Evolutionary conservation across 768 basidiomycete species (phyloP), one percentile per base, ranked within the genome.

Genomic region (Boletus bicolor): DNA sequence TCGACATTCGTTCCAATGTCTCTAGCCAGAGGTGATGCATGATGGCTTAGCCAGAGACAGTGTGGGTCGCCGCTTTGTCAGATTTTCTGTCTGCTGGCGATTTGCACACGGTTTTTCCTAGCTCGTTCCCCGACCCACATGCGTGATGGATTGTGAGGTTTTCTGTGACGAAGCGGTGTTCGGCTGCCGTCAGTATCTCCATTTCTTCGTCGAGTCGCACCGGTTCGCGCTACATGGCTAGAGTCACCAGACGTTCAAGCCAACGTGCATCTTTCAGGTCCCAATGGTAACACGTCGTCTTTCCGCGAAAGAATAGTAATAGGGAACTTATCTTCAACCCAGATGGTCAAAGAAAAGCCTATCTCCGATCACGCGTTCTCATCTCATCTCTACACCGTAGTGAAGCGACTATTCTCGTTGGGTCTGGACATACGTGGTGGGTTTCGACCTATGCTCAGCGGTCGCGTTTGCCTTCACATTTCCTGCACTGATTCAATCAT

Each of bases 331-430:
- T 24, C 55, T 44, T 24, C 7, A 15, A 38, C 47, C n/a, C 35
- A 34, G 52, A 32, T 56, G 48, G 56, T 21, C 28, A 32, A 65
- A 51, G 43, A 55, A 67, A 63, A 69, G 64, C 63, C 56, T 63
- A 69, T 71, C 61, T 59, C 66, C 65, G 57, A 68, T 73, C 50
- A 68, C 57, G 36, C 53, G 56, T 24, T 65, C 65, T 48, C 60
- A 57, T 39, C 58, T 69, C 48, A 30, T 47, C 56, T 67, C 28
- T 83, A 87, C 70, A 83, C 81, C 32, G 76, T 82, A 8, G 63
- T 85, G 35, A 85, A 32, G 84, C 8, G 82, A 45, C 85, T 0
- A 64, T 83, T 14, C 73, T 87, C 60, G 85, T 84, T 56, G 76
- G 41, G 77, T 49, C 78, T 86, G 71, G 80, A 83, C 82, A 62